Conservation (phyloP, 2,329 filamentous ascomycete species). For the Polytolypa hystricis region DNA sequence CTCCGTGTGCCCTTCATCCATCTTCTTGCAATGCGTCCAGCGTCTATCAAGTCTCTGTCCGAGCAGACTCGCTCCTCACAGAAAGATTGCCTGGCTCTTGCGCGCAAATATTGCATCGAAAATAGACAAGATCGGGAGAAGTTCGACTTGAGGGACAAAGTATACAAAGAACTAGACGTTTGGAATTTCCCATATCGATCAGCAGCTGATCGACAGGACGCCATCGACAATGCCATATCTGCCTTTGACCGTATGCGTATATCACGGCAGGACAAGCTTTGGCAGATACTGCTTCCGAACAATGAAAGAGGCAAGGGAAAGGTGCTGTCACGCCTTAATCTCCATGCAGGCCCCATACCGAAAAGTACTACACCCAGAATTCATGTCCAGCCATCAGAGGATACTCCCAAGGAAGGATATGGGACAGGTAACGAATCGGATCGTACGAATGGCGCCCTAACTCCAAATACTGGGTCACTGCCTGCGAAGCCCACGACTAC, state of each 20-base stretch:
- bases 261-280: slow-evolving; percentile 48
- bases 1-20: slow-evolving; percentile 37
- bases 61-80: slow-evolving; percentile 37
- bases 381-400: slow-evolving; percentile 26
- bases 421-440: slow-evolving; percentile 29
- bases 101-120: slow-evolving; percentile 43
- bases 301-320: slow-evolving; percentile 53
- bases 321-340: slow-evolving; percentile 47
- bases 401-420: slow-evolving; percentile 25
- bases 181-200: slow-evolving; percentile 50
- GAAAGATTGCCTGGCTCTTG: slow-evolving; percentile 37
- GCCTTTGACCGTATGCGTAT: slow-evolving; percentile 53
- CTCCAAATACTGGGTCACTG: slow-evolving; percentile 17
- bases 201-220: slow-evolving; percentile 45
- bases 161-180: slow-evolving; percentile 51
- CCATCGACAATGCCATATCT: slow-evolving; percentile 51
- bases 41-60: slow-evolving; percentile 37
- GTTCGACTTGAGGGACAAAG: slow-evolving; percentile 46
- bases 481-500: slow-evolving; percentile 18
- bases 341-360: slow-evolving; percentile 32
- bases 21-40: slow-evolving; percentile 44
- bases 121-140: slow-evolving; percentile 38
- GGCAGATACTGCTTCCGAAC: slow-evolving; percentile 51
- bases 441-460: slow-evolving; percentile 17
- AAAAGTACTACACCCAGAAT: slow-evolving; percentile 28